These are phyloP conservation scores for Penicillium goetzii DNA, from an alignment of 495 filamentous ascomycete species.

Conservation along the genomic window DNA sequence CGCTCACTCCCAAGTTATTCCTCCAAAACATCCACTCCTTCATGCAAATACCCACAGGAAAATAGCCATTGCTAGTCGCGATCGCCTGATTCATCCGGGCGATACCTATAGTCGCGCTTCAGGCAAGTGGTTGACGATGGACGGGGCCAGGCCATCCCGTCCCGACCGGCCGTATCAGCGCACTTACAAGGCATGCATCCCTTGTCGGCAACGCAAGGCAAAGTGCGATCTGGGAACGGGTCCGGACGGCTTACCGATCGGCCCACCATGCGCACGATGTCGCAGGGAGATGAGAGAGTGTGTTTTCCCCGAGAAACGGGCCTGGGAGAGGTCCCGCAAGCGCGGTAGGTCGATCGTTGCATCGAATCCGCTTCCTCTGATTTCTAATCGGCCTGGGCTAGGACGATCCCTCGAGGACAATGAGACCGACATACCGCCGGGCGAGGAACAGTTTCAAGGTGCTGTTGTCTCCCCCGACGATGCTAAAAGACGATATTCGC, in stretches of 20 bases:
- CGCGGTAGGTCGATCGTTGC: slow-evolving; percentile 32
- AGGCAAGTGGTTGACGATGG: slow-evolving; percentile 36
- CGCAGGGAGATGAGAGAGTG: slow-evolving; percentile 89
- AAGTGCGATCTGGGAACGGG: slow-evolving; percentile 59
- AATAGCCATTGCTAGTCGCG: slow-evolving; percentile 15
- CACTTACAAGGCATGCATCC: slow-evolving; percentile 54
- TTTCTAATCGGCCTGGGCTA: slow-evolving; percentile 17
- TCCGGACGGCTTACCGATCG: slow-evolving; percentile 74
- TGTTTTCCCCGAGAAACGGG: slow-evolving; percentile 82
- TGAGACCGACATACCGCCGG: slow-evolving; percentile 18
- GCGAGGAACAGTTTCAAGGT: slow-evolving; percentile 8
- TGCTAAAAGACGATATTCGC: slow-evolving; percentile 11
- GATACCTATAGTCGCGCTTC: background rate
- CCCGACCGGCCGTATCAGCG: slow-evolving; percentile 49
- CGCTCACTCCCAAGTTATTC: background rate
- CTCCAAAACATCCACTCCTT: slow-evolving; percentile 18
- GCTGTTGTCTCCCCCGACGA: slow-evolving; percentile 7
- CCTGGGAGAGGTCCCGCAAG: slow-evolving; percentile 49
- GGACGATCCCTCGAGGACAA: slow-evolving; percentile 26
- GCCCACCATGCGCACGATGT: slow-evolving; percentile 91
- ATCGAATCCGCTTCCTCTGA: background rate
- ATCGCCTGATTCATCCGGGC: slow-evolving; percentile 29
- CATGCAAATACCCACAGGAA: slow-evolving; percentile 9
- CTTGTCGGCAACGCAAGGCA: slow-evolving; percentile 53
- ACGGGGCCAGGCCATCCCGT: slow-evolving; percentile 43